Evolutionary conservation across 2,329 filamentous ascomycete species (phyloP).

Genomic region (Claviceps cyperi): DNA sequence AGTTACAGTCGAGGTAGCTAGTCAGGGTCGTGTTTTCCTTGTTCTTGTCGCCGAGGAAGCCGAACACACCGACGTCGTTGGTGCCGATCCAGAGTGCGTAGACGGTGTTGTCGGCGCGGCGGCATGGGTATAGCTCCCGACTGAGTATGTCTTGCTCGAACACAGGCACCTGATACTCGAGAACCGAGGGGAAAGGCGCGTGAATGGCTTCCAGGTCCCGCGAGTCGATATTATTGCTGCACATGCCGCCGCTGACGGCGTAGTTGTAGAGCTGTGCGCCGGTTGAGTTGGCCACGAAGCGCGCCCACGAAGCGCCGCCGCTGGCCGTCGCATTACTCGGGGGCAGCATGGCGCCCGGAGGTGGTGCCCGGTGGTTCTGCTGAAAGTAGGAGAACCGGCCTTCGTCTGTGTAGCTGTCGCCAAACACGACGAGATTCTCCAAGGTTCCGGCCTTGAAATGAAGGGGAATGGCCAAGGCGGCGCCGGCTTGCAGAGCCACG

Average conservation of each 20-base stretch:
- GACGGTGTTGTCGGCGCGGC: constrained; percentile 44
- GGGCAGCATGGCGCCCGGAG: constrained; percentile 37
- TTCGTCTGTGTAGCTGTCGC: constrained; percentile 67
- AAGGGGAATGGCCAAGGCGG: not conserved
- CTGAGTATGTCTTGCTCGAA: constrained; percentile 35
- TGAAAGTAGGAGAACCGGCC: constrained; percentile 50
- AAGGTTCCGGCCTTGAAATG: not conserved
- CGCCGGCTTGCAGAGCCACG: not conserved
- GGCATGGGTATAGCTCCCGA: constrained; percentile 24
- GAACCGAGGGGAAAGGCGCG: constrained; percentile 44
- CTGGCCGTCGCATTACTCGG: constrained; percentile 38
- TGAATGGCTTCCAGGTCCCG: constrained; percentile 29
- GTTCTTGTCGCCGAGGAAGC: constrained; percentile 53
- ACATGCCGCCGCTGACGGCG: constrained; percentile 58
- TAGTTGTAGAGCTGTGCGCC: constrained; percentile 49
- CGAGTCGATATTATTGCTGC: constrained; percentile 52
- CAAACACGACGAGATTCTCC: constrained; percentile 51
- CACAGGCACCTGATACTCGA: constrained; percentile 45
- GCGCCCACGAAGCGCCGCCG: constrained; percentile 55
- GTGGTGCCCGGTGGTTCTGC: constrained; percentile 45
- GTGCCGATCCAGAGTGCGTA: constrained; percentile 72
- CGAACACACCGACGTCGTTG: constrained; percentile 56
- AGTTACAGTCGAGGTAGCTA: constrained; percentile 56
- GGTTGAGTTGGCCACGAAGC: constrained; percentile 47
- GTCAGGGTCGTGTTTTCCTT: constrained; percentile 41